Percentiles rank a stretch among this genome's conserved stretches.
These are phyloP conservation scores for Magnusiomyces tetraspermus DNA, from an alignment of 1,139 yeast genomes.

Conservation along the genomic window DNA sequence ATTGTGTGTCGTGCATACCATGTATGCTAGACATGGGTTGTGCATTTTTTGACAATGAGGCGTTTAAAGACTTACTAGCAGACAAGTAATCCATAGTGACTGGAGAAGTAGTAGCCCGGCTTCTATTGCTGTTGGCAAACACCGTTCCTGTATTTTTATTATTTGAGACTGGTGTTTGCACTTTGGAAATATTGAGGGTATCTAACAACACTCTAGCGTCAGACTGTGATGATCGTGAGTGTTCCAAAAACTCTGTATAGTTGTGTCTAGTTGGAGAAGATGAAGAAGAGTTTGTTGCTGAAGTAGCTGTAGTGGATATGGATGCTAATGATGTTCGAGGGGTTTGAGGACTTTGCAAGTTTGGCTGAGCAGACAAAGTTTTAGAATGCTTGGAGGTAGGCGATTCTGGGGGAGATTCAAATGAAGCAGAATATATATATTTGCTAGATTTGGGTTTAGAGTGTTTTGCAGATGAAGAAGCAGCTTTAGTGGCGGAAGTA, in stretches of 20 bases:
- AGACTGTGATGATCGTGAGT: background rate
- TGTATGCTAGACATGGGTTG: too few relatives aligned
- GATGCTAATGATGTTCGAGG: too few relatives aligned
- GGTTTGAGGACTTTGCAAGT: background rate
- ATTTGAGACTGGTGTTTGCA: too few relatives aligned
- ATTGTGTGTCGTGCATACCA: too few relatives aligned
- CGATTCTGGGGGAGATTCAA: background rate
- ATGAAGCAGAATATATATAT: background rate
- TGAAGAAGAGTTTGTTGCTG: too few relatives aligned
- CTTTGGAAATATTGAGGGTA: background rate
- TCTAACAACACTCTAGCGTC: background rate
- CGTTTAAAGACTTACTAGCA: too few relatives aligned
- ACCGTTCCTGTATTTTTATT: too few relatives aligned
- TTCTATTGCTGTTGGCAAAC: too few relatives aligned
- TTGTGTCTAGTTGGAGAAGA: background rate
- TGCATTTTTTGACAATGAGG: too few relatives aligned
- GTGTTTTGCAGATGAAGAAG: background rate
- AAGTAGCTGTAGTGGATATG: too few relatives aligned
- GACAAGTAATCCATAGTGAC: too few relatives aligned
- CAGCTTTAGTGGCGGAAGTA: background rate
- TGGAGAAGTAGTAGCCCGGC: too few relatives aligned
- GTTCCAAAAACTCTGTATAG: background rate
- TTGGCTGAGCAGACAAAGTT: background rate
- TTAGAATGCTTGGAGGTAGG: background rate
- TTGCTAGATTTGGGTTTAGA: background rate